Base-by-base conservation (phyloP, 768 basidiomycete species). In the Holtermanniella nyarrowii region DNA sequence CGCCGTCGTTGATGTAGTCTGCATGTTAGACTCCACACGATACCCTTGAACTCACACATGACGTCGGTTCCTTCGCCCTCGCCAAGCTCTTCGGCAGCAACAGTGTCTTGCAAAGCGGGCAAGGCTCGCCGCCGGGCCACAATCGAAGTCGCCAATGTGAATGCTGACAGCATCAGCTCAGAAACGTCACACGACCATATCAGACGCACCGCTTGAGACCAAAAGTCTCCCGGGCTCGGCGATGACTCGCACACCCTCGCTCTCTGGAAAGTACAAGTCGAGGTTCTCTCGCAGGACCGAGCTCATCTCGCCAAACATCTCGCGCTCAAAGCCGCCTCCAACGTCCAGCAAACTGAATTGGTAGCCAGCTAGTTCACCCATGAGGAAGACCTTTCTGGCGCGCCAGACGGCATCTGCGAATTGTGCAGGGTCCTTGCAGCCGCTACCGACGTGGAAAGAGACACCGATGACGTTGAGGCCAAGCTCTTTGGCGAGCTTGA, bases 1-100 rank as follows among this genome's bases (percentile, higher is more conserved):
- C 89, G 42, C 95, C 95, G 71, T 97, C 93, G 75, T 96, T 97
- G 79, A 97, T 89, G 77, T 97, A 97, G 76, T 96, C 90, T 95
- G 71, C 26, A 27, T 22, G 43, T 51, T 49, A 51, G 49, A 51
- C 24, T 0, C 5, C 12, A 10, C 3, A 3, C 26, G 2, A 10
- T 5, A 14, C 20, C 2, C 14, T 11, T n/a, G 26, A 10, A 79
- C 90, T 72, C 74, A 95, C 90, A 95, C 93, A 96, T 99, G 60
- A 89, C 83, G 55, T 74, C 76, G 2, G 82, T 65, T 47, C 61
- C 61, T 54, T 68, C 61, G 22, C 61, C 77, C 48, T 77, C 74
- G 52, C 65, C 72, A 41, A 69, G 63, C 5, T 59, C 61, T 2
- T 53, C 43, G 42, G 60, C 51, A 22, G 47, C 48, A 3, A 37